A percentile compares a stretch with the other conserved stretches of the same genome.
Evolutionary conservation across 495 filamentous ascomycete species (phyloP).

Genomic region (Hypoxylon lienhwacheense): DNA sequence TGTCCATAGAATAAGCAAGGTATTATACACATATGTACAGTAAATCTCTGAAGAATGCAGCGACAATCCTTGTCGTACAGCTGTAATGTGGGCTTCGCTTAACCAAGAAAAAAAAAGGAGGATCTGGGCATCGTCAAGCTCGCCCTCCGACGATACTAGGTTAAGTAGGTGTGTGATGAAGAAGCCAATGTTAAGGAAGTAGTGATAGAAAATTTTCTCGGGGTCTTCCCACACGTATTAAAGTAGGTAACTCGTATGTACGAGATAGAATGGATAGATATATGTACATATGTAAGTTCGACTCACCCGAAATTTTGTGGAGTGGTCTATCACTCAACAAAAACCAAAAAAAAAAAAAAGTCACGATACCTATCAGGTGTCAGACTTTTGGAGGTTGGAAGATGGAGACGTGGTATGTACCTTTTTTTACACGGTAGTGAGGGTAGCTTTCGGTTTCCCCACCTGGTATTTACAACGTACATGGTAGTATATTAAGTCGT

Average conservation of each 20-base stretch:
- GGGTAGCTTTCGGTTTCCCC: constrained; percentile 25
- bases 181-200: constrained; percentile 10
- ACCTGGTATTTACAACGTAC: too few species aligned
- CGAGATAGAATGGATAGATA: too few species aligned
- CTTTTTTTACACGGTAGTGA: too few species aligned
- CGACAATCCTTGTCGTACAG: constrained; percentile 31
- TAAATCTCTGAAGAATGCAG: constrained; percentile 7
- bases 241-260: too few species aligned
- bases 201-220: not conserved
- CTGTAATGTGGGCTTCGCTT: constrained; percentile 29
- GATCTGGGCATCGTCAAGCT: not conserved
- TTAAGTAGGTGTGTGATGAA: too few species aligned
- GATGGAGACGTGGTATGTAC: constrained; percentile 6
- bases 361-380: constrained; percentile 26
- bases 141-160: too few species aligned
- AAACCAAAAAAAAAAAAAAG: constrained; percentile 2
- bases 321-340: constrained; percentile 27
- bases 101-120: constrained; percentile 2
- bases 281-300: constrained; percentile 3
- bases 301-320: constrained; percentile 24
- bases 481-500: too few species aligned
- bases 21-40: constrained; percentile 13
- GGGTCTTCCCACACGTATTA: not conserved
- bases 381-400: constrained; percentile 11
- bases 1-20: not conserved